phyloP scores from a whole-genome alignment of 2,329 filamentous ascomycete species.

The Fusarium incarnatum region DNA sequence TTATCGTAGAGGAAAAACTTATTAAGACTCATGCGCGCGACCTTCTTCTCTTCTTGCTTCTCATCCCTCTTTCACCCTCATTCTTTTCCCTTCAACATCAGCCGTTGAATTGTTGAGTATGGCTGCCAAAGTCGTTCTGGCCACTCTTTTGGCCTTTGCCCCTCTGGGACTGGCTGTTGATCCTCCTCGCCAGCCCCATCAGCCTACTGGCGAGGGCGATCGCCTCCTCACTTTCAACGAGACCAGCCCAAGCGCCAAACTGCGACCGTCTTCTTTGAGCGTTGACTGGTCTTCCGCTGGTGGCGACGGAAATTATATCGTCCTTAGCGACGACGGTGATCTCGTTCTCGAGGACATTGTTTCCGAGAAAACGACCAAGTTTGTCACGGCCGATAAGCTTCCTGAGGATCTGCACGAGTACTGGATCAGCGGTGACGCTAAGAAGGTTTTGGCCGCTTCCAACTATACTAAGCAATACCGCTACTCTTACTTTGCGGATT shows the following conservation, averaged over 20 bases:
- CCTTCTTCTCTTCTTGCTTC: background rate
- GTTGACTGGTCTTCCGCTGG: slow-evolving; percentile 69
- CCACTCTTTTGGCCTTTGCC: slow-evolving; percentile 38
- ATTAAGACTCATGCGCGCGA: background rate
- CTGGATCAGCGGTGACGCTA: slow-evolving; percentile 70
- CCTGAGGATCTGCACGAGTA: slow-evolving; percentile 67
- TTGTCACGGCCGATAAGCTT: slow-evolving; percentile 68
- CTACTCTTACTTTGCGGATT: slow-evolving; percentile 75
- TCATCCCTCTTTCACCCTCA: background rate
- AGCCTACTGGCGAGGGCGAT: slow-evolving; percentile 66
- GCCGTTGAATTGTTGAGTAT: slow-evolving; percentile 10
- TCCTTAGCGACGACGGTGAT: slow-evolving; percentile 60
- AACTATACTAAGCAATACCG: slow-evolving; percentile 78
- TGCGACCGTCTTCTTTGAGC: slow-evolving; percentile 60
- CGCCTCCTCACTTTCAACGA: slow-evolving; percentile 71
- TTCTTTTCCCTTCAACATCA: background rate
- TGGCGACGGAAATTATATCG: slow-evolving; percentile 72
- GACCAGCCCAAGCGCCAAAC: slow-evolving; percentile 61
- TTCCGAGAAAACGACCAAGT: slow-evolving; percentile 65
- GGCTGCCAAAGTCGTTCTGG: slow-evolving; percentile 19
- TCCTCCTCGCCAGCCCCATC: slow-evolving; percentile 64
- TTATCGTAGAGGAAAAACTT: slow-evolving; percentile 4
- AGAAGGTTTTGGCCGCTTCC: slow-evolving; percentile 69
- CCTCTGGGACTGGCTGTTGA: slow-evolving; percentile 54
- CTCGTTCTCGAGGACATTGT: slow-evolving; percentile 72